Evolutionary conservation across 345 rosid genomes (phyloP), one percentile per base, ranked within the genome.

Genomic region (Eucalyptus camaldulensis): DNA sequence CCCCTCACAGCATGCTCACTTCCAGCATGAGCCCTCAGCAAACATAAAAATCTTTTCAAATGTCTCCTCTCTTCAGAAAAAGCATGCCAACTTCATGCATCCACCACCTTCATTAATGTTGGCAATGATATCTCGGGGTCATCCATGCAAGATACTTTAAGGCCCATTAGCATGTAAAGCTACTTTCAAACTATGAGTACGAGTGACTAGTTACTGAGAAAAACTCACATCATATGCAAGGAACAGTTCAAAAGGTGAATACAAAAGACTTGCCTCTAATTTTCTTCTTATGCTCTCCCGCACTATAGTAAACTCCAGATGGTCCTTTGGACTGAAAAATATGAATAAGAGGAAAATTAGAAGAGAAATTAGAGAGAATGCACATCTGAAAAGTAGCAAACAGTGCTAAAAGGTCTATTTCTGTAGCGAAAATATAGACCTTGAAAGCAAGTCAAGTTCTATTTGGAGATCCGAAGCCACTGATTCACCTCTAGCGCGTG

Each of bases 251-350:
- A 85, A 87, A 45, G 80, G 72, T 51, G 58, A 85, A 49, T 6
- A 54, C 91, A 90, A 27, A 47, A 65, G 72, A 90, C 95, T 93
- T 93, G 92, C 99, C 94, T 93, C 94, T 65, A 97, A 88, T 90
- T 96, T 96, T 89, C 90, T 92, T 93, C 95, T 93, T 90, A 96
- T 94, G 95, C 94, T 94, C 88, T 97, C 98, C 88, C 97, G 92
- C 45, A 97, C 98, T 89, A 96, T 96, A 76, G 96, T 94, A 91
- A 97, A 96, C 91, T 97, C 99, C 86, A 95, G 97, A 91, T 95
- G 93, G 87, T 97, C 98, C 93, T 96, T 97, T 5, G 96, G 95
- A 92, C 99, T 96, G 94, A 89, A 90, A 80, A 60, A 83, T 65
- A 58, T 44, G 89, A 14, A 91, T 19, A 21, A 53, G 85, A 16